phyloP scores from a whole-genome alignment of 2,329 filamentous ascomycete genomes.

The Arachnomyces sp. region DNA sequence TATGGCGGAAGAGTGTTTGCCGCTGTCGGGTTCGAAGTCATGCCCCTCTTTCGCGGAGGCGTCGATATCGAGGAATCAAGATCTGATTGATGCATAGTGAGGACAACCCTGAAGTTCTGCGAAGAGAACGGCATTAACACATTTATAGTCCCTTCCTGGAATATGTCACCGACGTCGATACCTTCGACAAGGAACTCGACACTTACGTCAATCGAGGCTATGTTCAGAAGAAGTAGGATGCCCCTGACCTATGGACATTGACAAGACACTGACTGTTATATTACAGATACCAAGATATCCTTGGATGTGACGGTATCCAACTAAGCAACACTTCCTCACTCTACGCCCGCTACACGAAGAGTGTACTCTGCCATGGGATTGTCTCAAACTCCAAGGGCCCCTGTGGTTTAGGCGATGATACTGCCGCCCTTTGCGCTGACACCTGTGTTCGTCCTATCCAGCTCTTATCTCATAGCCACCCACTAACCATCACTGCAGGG shows the following conservation, averaged over 20 bases:
- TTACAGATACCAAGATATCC: constrained; percentile 65
- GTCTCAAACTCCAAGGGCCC: constrained; percentile 73
- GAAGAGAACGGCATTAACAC: constrained; percentile 19
- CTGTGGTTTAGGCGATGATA: constrained; percentile 60
- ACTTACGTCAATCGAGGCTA: constrained; percentile 68
- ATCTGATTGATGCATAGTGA: constrained; percentile 56
- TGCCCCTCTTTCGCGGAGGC: constrained; percentile 66
- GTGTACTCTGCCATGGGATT: constrained; percentile 85
- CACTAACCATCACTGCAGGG: constrained; percentile 44
- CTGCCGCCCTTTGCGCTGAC: constrained; percentile 76
- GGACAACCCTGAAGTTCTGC: constrained; percentile 28
- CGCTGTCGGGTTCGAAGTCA: constrained; percentile 58
- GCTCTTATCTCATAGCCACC: constrained; percentile 1
- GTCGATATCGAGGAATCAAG: constrained; percentile 58
- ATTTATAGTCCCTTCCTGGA: constrained; percentile 67
- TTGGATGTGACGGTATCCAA: constrained; percentile 73
- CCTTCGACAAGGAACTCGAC: constrained; percentile 69
- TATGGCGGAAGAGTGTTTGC: constrained; percentile 49
- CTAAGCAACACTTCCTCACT: constrained; percentile 68
- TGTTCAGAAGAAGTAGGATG: constrained; percentile 64
- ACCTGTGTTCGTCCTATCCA: constrained; percentile 58
- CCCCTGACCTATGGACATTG: not conserved
- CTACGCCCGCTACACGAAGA: constrained; percentile 90
- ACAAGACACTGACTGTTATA: constrained; percentile 10
- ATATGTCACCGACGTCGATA: constrained; percentile 63